Conservation (phyloP, 2,329 filamentous ascomycete genomes). For the Apiospora sp. region DNA sequence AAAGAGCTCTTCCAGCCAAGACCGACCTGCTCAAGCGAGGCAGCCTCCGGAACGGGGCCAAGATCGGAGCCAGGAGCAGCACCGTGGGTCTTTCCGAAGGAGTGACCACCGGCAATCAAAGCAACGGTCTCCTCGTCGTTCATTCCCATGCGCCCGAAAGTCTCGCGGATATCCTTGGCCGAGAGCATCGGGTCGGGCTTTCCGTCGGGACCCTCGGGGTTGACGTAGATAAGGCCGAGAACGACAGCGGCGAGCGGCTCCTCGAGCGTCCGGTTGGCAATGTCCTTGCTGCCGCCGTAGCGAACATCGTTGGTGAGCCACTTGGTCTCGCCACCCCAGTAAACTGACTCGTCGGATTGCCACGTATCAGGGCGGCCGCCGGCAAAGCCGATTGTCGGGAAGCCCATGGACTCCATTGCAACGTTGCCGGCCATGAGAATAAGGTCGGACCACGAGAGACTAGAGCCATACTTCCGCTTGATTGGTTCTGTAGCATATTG, state of each 20-base stretch:
- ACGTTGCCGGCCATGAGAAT: conserved; percentile 78
- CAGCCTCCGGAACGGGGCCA: conserved; percentile 72
- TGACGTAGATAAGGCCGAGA: conserved; percentile 85
- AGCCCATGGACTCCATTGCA: conserved; percentile 78
- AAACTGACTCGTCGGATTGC: conserved; percentile 78
- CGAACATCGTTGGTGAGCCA: conserved; percentile 79
- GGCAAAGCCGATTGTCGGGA: conserved; percentile 77
- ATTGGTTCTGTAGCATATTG: conserved; percentile 59
- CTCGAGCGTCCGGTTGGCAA: conserved; percentile 71
- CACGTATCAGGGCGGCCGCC: conserved; percentile 76
- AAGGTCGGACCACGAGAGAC: conserved; percentile 83
- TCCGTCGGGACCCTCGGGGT: conserved; percentile 80
- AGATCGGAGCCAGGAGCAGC: conserved; percentile 68
- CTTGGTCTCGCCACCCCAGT: conserved; percentile 80
- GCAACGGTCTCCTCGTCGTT: conserved; percentile 84
- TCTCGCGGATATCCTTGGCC: conserved; percentile 75
- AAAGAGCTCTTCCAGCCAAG: conserved; percentile 75
- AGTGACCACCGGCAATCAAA: conserved; percentile 79
- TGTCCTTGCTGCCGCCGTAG: conserved; percentile 57
- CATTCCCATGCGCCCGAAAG: conserved; percentile 84
- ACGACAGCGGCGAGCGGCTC: conserved; percentile 71
- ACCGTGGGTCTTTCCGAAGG: conserved; percentile 84
- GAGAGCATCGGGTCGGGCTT: conserved; percentile 74
- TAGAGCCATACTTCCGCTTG: conserved; percentile 86
- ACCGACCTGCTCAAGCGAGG: conserved; percentile 70